Percentiles rank a stretch among this genome's conserved stretches.
phyloP scores from a whole-genome alignment of 331 rosid species.

The Prunus yedoensis region DNA sequence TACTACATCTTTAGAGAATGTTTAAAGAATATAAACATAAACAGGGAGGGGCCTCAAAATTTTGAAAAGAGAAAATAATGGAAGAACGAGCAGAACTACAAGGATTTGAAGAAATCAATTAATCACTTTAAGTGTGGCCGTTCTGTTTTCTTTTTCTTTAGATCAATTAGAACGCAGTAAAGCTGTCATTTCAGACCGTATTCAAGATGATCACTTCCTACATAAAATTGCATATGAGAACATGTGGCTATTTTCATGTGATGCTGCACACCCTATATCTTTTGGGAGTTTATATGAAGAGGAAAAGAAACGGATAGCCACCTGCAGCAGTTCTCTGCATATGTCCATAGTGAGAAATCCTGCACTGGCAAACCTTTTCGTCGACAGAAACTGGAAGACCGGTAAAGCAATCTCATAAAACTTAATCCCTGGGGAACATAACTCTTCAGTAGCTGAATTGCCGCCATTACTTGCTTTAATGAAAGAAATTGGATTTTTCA shows the following conservation, averaged over 20 bases:
- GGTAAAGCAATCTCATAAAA: constrained; percentile 76
- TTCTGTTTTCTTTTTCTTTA: not conserved
- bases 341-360: constrained; percentile 67
- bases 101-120: not conserved
- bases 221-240: not conserved
- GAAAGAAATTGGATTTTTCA: constrained; percentile 45
- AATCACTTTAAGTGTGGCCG: not conserved
- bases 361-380: constrained; percentile 59
- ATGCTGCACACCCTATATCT: constrained; percentile 8
- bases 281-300: constrained; percentile 11
- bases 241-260: not conserved
- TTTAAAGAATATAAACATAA: not conserved
- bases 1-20: not conserved
- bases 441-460: constrained; percentile 48
- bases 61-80: not conserved
- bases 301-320: constrained; percentile 29
- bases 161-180: not conserved
- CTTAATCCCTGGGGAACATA: constrained; percentile 50
- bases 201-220: not conserved
- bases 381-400: constrained; percentile 77
- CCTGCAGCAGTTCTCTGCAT: constrained; percentile 89
- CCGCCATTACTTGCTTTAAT: constrained; percentile 41
- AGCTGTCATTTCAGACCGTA: not conserved
- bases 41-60: not conserved
- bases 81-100: not conserved